Percentiles rank a stretch among this genome's conserved stretches.
phyloP scores from a whole-genome alignment of 768 basidiomycete genomes.

The Amanita rubescens region DNA sequence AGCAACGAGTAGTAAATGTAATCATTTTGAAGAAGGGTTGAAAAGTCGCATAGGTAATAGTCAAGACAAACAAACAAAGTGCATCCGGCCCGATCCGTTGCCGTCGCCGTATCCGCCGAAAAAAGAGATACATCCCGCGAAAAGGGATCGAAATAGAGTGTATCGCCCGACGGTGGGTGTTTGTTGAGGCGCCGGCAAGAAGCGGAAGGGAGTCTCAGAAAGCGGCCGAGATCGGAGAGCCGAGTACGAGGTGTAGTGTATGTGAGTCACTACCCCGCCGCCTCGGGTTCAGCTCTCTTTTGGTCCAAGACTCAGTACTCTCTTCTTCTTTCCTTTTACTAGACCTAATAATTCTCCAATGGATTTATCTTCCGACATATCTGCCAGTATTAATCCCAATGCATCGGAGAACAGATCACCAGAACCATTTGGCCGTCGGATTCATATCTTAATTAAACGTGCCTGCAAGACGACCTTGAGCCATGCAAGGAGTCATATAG shows the following conservation, averaged over 20 bases:
- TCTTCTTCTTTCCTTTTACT: not conserved
- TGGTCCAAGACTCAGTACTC: not conserved
- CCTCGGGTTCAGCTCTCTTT: no score
- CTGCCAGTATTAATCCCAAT: not conserved
- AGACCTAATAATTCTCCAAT: not conserved
- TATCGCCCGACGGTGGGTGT: not conserved
- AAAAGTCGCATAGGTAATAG: no score
- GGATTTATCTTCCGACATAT: not conserved
- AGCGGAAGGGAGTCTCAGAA: not conserved
- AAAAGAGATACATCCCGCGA: no score
- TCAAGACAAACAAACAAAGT: no score
- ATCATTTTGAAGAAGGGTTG: no score
- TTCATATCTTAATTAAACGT: conserved; percentile 15
- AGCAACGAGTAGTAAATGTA: no score
- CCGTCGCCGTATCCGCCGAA: no score
- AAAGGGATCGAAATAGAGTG: no score
- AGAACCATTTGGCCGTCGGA: not conserved
- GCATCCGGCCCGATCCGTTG: no score
- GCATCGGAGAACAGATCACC: not conserved
- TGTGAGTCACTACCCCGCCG: no score
- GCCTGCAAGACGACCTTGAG: conserved; percentile 27
- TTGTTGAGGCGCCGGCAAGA: not conserved
- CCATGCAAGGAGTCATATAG: conserved; percentile 61
- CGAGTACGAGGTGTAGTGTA: not conserved
- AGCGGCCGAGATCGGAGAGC: not conserved